Evolutionary conservation across 768 basidiomycete species (phyloP), one percentile per base, ranked within the genome.

Genomic region (Daedalea quercina): DNA sequence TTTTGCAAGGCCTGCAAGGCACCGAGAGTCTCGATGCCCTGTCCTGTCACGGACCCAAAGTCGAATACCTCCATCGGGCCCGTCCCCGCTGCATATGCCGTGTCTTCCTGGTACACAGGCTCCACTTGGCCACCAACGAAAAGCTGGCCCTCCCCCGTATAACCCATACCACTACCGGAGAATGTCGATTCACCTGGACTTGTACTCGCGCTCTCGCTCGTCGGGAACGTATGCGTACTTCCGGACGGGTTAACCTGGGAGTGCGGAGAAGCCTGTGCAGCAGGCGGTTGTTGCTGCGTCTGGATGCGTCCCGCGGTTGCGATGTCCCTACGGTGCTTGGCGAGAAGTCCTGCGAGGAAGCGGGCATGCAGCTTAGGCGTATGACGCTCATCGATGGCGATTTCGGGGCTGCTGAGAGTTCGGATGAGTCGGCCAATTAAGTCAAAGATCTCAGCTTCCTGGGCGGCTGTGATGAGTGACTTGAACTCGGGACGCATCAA

Each of bases 341-440:
- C 78, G 19, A 91, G 71, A 24, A 90, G 70, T n/a, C 82, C 75
- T 0, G 84, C 80, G 7, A 91, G 76, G 74, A 91, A 91, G 13
- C 87, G 80, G 12, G 89, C 85, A 60, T 90, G 89, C 31, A 90
- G 72, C 57, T 81, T 84, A 1, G 87, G 89, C 0, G 87, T 88
- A 62, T 91, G 89, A 13, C 84, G 78, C 59, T 87, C 86, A 60
- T 91, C 89, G 47, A 90, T 87, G 15, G 88, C 85, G 46, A 90
- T 80, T 52, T 84, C 83, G 12, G 82, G 77, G 4, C 81, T 82
- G 65, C 79, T 82, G 50, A 90, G 68, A 0, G 80, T 85, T 55
- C 85, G 80, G 58, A 91, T 89, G 20, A 91, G 74, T 9, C 79
- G 77, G 35, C 82, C 76, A 51, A 91, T 88, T 57, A 82, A 71